Conservation (phyloP, 768 basidiomycete species). For the Chlorophyllum brunneum region DNA sequence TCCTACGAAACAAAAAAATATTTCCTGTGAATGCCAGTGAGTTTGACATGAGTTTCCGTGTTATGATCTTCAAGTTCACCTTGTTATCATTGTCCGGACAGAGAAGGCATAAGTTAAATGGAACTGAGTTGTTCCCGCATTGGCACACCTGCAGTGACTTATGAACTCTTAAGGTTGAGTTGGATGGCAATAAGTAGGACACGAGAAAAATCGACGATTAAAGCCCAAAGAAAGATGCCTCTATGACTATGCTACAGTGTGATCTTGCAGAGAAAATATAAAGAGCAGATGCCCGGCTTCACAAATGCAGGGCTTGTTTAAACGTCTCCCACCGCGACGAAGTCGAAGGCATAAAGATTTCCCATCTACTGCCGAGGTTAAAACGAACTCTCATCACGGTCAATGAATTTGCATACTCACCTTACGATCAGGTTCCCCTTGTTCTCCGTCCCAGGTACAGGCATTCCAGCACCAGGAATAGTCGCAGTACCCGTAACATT, state of each 20-base stretch:
- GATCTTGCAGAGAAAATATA: neutral
- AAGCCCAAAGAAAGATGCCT: too few species aligned
- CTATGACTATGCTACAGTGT: neutral
- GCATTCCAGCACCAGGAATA: conserved; percentile 64
- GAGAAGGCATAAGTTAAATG: too few species aligned
- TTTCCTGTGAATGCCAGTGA: too few species aligned
- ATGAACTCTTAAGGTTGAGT: too few species aligned
- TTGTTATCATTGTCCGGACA: too few species aligned
- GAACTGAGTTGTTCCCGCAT: too few species aligned
- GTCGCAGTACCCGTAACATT: conserved; percentile 45
- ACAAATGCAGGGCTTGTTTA: neutral
- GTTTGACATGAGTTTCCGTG: too few species aligned
- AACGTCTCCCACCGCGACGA: conserved; percentile 1
- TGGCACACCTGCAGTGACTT: too few species aligned
- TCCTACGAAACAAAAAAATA: too few species aligned
- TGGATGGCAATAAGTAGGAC: too few species aligned
- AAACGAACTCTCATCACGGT: neutral
- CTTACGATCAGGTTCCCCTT: conserved; percentile 60
- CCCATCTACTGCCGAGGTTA: conserved; percentile 1
- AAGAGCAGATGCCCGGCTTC: neutral
- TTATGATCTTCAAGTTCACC: too few species aligned
- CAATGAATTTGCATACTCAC: conserved; percentile 31
- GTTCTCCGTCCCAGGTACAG: conserved; percentile 43
- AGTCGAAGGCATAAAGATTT: conserved; percentile 5
- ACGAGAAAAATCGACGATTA: too few species aligned